Percentiles rank a stretch among this genome's conserved stretches.
phyloP scores from a whole-genome alignment of 2,329 filamentous ascomycete genomes.

The Pseudopyricularia javanii region DNA sequence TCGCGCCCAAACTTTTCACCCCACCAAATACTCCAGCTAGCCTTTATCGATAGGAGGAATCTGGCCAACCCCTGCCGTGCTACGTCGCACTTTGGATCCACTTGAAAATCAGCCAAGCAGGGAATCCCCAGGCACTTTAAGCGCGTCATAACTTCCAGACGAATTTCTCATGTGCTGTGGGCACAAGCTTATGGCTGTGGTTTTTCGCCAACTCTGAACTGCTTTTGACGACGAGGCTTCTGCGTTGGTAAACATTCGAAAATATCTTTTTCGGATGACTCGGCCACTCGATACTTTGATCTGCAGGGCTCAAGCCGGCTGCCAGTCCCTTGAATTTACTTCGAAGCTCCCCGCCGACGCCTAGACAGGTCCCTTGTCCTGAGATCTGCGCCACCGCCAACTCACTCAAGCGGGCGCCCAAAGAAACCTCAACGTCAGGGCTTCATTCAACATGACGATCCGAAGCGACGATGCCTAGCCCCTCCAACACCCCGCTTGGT shows the following conservation, averaged over 20 bases:
- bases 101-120: not conserved
- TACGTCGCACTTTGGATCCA: not conserved
- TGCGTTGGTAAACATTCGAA: not conserved
- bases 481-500: slow-evolving; percentile 20
- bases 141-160: slow-evolving; percentile 2
- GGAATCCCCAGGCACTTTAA: not conserved
- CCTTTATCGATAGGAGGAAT: not conserved
- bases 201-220: not conserved
- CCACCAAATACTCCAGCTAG: not conserved
- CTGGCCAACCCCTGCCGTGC: not conserved
- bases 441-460: slow-evolving; percentile 2
- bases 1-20: not conserved
- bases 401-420: not conserved
- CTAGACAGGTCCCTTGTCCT: not conserved
- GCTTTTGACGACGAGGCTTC: no score
- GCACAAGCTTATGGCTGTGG: not conserved
- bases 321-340: no score
- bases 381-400: not conserved
- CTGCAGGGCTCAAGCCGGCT: no score
- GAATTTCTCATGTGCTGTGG: slow-evolving; percentile 2
- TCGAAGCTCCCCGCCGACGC: no score
- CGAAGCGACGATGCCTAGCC: slow-evolving; percentile 16
- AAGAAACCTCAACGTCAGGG: not conserved
- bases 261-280: not conserved
- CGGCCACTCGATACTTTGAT: not conserved